Evolutionary conservation across 2,329 filamentous ascomycete species (phyloP), one percentile per base, ranked within the genome.

Genomic region (Pseudogymnoascus sp.): DNA sequence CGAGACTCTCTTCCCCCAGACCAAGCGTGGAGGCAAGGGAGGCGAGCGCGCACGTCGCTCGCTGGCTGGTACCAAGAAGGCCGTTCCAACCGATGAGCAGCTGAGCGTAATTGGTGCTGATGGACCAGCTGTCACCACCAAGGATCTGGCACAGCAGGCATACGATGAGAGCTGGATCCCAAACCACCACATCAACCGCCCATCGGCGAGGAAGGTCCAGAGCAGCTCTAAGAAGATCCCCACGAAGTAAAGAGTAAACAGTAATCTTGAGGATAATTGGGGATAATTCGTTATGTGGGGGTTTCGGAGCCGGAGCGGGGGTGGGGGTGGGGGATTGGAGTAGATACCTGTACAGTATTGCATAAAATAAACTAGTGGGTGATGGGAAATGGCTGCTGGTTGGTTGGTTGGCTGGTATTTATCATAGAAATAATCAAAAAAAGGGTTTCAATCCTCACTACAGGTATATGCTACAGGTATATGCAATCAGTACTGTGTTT

Each of bases 101-200:
- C 86, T 86, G 66, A 85, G 87, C 64, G 84, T 88, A 63, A 86
- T 84, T 67, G 84, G 87, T 65, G 82, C 87, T 66, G 80, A 83
- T 64, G 73, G 72, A 65, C 70, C 71, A 34, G 72, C 71, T 68
- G 71, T 73, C 59, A 70, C 72, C 25, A 73, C 70, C 18, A 69
- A 67, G 31, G 68, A 69, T 16, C 38, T 66, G 46, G 71, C 69
- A 12, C 67, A 69, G 66, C 90, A 90, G 79, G 82, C 82, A 66
- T 96, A 93, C 77, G 93, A 96, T 72, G 89, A 93, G 81, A 91
- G 88, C 81, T 97, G 93, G 93, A 96, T 97, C 71, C 92, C 93
- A 31, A 86, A 87, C 66, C 86, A 89, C 75, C 93, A 97, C 78
- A 86, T 97, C 76, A 90, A 93, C 81, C 88, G 90, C 70, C 93